Evolutionary conservation across 78 protist genomes (phyloP), one percentile per base, ranked within the genome.

Genomic region (Tieghemostelium lacteum): DNA sequence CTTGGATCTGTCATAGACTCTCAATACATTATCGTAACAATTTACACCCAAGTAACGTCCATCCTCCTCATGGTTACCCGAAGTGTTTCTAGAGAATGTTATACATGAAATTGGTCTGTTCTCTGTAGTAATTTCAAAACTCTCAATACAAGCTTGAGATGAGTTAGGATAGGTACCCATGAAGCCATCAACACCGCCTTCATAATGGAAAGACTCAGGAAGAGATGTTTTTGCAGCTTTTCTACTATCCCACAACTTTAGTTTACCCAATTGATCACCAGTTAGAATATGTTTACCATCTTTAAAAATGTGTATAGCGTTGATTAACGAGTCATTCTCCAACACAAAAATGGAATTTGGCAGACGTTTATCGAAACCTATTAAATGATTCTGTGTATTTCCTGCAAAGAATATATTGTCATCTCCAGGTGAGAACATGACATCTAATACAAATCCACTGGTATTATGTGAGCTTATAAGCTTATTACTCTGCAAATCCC

Each of bases 21-120:
- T 63, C 28, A 85, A 29, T 17, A 73, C 95, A 73, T 92, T 78
- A 45, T 92, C 92, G 64, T 92, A 92, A 16, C 75, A 34, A 70
- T 92, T 92, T 20, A 75, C 95, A 2, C 83, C 95, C 26, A 92
- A 83, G 57, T 70, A 92, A 40, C 95, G 52, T n/a, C 77, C 92
- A 55, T 92, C 95, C 20, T 92, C 93, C 7, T 73, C 91, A 34
- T 71, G 63, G n/a, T 45, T 50, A 31, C 74, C 55, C n/a, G n/a
- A n/a, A n/a, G n/a, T n/a, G n/a, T n/a, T n/a, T 4, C 24, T 7
- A 7, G 76, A 69, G 49, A 83, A 61, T 29, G 66, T 55, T 24
- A 86, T 39, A 16, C 62, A 42, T 14, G 85, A 73, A 31, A 86
- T 86, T 62, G 87, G 85, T 75, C 87, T 61, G 34, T 63, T 75